These are phyloP conservation scores for Penicillium salamii DNA, from an alignment of 495 filamentous ascomycete genomes.

Conservation along the genomic window DNA sequence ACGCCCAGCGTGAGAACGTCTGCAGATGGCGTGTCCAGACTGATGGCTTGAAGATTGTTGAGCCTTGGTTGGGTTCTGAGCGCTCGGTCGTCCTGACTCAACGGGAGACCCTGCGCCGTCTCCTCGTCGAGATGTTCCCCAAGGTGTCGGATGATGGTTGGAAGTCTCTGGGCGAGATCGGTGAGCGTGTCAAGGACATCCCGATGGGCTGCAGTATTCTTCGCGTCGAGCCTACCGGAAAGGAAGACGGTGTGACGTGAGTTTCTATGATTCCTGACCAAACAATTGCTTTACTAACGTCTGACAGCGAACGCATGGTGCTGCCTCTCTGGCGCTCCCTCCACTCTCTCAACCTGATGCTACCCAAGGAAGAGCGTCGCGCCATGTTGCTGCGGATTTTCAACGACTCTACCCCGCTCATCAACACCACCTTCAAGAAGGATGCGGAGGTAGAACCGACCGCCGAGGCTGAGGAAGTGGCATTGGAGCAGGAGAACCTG, in stretches of 20 bases:
- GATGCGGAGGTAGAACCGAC: slow-evolving; percentile 21
- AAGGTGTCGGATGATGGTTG: slow-evolving; percentile 67
- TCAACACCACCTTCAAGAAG: slow-evolving; percentile 48
- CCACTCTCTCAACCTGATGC: slow-evolving; percentile 87
- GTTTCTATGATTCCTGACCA: too few species aligned
- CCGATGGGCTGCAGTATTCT: slow-evolving; percentile 91
- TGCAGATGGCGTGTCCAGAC: slow-evolving; percentile 94
- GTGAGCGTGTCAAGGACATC: slow-evolving; percentile 73
- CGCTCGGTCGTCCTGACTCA: slow-evolving; percentile 71
- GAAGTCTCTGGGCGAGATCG: slow-evolving; percentile 81
- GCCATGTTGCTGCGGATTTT: slow-evolving; percentile 90
- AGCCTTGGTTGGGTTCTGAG: slow-evolving; percentile 79
- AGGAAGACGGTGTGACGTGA: slow-evolving; percentile 65
- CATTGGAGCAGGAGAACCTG: slow-evolving; percentile 33
- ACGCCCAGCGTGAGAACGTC: slow-evolving; percentile 76
- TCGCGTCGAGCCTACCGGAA: slow-evolving; percentile 67
- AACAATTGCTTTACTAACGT: slow-evolving; percentile 17
- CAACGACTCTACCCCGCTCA: slow-evolving; percentile 74
- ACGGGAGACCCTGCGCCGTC: slow-evolving; percentile 68
- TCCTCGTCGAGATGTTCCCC: slow-evolving; percentile 95
- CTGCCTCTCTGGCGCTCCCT: slow-evolving; percentile 89
- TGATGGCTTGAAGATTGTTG: slow-evolving; percentile 83
- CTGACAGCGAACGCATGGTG: slow-evolving; percentile 69
- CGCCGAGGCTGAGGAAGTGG: slow-evolving; percentile 36
- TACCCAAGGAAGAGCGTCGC: slow-evolving; percentile 91